A percentile compares a stretch with the other conserved stretches of the same genome.
phyloP scores from a whole-genome alignment of 1,139 yeast species.

The Yamadazyma kanchanaburiensis region DNA sequence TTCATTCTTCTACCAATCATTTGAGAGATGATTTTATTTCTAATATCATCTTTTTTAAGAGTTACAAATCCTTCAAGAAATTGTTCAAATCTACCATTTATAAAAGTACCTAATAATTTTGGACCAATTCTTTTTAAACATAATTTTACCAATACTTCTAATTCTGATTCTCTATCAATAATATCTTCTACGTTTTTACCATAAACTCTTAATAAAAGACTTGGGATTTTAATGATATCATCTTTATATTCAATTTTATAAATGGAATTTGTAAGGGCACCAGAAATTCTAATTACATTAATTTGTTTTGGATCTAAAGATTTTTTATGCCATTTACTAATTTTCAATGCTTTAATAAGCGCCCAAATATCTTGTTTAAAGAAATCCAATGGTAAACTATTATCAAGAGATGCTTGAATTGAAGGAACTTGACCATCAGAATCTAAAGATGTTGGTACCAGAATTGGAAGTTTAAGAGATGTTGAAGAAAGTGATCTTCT shows the following conservation, averaged over 20 bases:
- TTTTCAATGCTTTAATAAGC: constrained; percentile 57
- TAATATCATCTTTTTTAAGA: constrained; percentile 65
- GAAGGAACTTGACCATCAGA: constrained; percentile 29
- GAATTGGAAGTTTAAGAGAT: constrained; percentile 20
- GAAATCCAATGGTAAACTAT: constrained; percentile 75
- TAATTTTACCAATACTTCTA: constrained; percentile 67
- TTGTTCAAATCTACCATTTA: constrained; percentile 91
- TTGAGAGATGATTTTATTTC: constrained; percentile 72
- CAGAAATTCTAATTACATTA: constrained; percentile 61
- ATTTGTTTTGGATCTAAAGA: constrained; percentile 45
- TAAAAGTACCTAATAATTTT: constrained; percentile 77
- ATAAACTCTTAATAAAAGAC: constrained; percentile 71
- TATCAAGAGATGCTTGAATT: constrained; percentile 52
- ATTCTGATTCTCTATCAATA: constrained; percentile 82
- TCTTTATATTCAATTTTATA: constrained; percentile 57
- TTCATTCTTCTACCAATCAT: constrained; percentile 96
- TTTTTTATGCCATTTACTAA: constrained; percentile 74
- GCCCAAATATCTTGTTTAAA: constrained; percentile 78
- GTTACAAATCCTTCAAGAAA: constrained; percentile 79
- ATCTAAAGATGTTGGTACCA: constrained; percentile 26
- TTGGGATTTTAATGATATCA: constrained; percentile 29
- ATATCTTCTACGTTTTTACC: constrained; percentile 89
- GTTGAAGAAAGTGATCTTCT: constrained; percentile 31
- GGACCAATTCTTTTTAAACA: constrained; percentile 86
- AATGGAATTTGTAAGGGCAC: constrained; percentile 91